phyloP scores from a whole-genome alignment of 2,329 filamentous ascomycete species.

The Lomentospora prolificans region DNA sequence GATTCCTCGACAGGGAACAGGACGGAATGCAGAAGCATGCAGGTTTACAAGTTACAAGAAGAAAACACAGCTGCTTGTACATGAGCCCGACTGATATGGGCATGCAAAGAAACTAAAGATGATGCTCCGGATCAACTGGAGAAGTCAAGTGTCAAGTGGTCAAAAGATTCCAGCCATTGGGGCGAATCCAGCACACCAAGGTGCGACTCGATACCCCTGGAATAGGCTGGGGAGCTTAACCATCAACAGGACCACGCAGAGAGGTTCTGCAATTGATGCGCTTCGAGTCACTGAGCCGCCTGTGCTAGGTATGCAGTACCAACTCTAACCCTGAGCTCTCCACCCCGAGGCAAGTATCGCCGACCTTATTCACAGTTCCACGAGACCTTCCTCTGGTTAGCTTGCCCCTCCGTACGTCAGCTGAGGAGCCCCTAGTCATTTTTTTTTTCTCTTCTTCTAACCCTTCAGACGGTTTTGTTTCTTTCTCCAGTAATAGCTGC shows the following conservation, averaged over 20 bases:
- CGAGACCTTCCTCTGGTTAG: not conserved
- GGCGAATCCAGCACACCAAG: no score
- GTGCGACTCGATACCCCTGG: no score
- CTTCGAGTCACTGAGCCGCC: not conserved
- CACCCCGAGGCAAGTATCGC: not conserved
- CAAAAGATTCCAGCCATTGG: no score
- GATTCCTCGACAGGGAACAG: no score
- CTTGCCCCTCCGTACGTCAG: not conserved
- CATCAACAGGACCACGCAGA: not conserved
- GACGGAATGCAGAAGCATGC: not conserved
- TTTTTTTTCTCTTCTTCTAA: not conserved
- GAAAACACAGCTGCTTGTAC: no score
- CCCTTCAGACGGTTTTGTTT: not conserved
- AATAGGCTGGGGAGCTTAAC: no score
- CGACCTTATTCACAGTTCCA: not conserved
- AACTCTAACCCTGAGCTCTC: not conserved
- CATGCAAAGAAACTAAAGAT: no score
- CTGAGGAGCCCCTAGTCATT: not conserved
- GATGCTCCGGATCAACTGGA: no score
- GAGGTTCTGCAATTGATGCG: not conserved
- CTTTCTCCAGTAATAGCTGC: not conserved
- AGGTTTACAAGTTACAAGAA: not conserved
- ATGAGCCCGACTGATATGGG: no score
- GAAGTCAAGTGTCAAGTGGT: no score
- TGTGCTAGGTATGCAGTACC: not conserved